These are phyloP conservation scores for Mrakia gelida DNA, from an alignment of 768 basidiomycete species.

Conservation along the genomic window DNA sequence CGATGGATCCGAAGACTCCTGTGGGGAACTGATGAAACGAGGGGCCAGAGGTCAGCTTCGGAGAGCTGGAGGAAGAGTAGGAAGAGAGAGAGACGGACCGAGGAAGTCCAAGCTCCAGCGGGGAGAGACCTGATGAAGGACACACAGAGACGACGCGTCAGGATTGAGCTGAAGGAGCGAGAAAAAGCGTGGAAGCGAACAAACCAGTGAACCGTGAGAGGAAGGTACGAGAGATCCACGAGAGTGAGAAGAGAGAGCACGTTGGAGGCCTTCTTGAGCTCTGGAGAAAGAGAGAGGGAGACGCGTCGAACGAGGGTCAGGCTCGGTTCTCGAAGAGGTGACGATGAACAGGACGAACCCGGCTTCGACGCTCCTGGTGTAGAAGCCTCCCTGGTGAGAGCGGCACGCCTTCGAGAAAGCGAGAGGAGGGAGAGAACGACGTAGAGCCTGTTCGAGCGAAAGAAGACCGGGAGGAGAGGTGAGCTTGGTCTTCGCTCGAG, in stretches of 20 bases:
- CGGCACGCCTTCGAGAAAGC: not conserved
- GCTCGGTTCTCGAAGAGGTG: not conserved
- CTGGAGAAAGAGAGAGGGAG: not conserved
- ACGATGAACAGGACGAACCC: not conserved
- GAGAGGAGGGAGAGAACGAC: constrained; percentile 25
- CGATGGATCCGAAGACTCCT: constrained; percentile 30
- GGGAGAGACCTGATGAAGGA: constrained; percentile 20
- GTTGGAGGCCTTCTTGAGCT: not conserved
- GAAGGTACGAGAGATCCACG: constrained; percentile 71
- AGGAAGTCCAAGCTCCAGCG: constrained; percentile 16
- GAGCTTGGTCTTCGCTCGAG: not conserved
- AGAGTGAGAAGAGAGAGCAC: constrained; percentile 44
- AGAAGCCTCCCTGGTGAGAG: not conserved
- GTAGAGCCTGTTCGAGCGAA: constrained; percentile 3
- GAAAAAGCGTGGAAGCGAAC: constrained; percentile 34
- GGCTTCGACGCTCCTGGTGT: not conserved
- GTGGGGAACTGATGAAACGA: constrained; percentile 19
- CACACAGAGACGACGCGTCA: not conserved
- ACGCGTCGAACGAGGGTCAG: not conserved
- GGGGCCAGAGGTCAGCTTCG: not conserved
- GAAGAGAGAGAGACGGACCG: not conserved
- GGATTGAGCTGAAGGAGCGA: not conserved
- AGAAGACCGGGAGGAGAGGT: not conserved
- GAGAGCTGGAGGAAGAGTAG: not conserved
- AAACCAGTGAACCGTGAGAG: constrained; percentile 78